These are phyloP conservation scores for Russula emetica DNA, from an alignment of 768 basidiomycete species.

Conservation along the genomic window DNA sequence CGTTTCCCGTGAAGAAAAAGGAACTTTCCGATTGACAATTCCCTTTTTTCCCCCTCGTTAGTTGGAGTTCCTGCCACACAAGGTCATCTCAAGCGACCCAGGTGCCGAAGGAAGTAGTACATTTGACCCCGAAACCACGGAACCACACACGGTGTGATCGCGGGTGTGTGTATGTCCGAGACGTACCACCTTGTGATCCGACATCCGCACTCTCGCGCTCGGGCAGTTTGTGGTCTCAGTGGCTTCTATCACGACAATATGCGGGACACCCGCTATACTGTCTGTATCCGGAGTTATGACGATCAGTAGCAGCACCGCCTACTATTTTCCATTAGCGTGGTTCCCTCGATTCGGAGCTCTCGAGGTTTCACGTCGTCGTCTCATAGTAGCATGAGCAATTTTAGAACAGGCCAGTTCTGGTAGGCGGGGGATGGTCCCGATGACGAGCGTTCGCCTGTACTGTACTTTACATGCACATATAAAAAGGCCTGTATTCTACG, in stretches of 20 bases:
- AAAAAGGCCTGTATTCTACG: neutral
- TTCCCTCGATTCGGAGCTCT: neutral
- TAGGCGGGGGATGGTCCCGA: neutral
- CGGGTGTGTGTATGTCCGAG: neutral
- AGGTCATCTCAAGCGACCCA: neutral
- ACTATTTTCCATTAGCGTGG: neutral
- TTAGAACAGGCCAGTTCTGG: neutral
- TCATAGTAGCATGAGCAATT: neutral
- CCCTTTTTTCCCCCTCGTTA: neutral
- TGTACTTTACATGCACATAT: neutral
- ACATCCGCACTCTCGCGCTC: neutral
- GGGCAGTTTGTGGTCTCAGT: neutral
- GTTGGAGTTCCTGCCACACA: constrained; percentile 6
- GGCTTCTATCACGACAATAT: neutral
- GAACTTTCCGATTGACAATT: too few relatives aligned
- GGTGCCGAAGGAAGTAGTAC: neutral
- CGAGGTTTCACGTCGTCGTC: neutral
- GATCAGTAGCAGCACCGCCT: neutral
- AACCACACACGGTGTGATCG: neutral
- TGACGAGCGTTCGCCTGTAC: neutral
- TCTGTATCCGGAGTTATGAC: neutral
- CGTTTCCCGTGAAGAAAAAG: neutral
- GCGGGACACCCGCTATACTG: neutral
- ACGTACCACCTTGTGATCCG: too few relatives aligned
- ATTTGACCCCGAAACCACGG: neutral